A percentile compares a stretch with the other conserved stretches of the same genome.
Conservation (phyloP, 164 flowering plant genomes). For the Annona cherimola region DNA sequence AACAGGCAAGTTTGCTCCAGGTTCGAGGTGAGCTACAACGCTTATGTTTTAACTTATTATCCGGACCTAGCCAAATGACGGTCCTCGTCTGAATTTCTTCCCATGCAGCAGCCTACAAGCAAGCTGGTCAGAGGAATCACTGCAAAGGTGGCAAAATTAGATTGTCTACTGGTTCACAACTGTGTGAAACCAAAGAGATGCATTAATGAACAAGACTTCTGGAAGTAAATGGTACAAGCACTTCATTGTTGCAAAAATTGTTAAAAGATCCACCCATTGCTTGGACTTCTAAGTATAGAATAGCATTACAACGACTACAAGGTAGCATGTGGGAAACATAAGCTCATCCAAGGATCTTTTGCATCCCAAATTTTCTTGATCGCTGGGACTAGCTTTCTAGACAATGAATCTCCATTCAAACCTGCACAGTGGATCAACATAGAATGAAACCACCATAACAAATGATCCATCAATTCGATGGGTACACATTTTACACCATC, state of each 20-base stretch:
- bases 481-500: background rate
- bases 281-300: background rate
- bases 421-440: background rate
- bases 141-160: no score
- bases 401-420: background rate
- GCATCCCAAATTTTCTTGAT: background rate
- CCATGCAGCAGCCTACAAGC: no score
- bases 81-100: no score
- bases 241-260: background rate
- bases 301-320: background rate
- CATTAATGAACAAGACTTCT: background rate
- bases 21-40: no score
- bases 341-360: background rate
- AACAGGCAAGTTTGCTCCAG: no score
- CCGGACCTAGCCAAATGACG: no score
- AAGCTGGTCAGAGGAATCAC: no score
- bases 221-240: background rate
- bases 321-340: background rate
- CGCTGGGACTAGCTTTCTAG: background rate
- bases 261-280: background rate
- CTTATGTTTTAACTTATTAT: no score
- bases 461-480: background rate
- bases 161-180: no score
- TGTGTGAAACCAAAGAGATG: no score
- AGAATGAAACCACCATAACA: background rate